Evolutionary conservation across 2,329 filamentous ascomycete species (phyloP), one percentile per base, ranked within the genome.

Genomic region (Chrysoporthe puriensis): DNA sequence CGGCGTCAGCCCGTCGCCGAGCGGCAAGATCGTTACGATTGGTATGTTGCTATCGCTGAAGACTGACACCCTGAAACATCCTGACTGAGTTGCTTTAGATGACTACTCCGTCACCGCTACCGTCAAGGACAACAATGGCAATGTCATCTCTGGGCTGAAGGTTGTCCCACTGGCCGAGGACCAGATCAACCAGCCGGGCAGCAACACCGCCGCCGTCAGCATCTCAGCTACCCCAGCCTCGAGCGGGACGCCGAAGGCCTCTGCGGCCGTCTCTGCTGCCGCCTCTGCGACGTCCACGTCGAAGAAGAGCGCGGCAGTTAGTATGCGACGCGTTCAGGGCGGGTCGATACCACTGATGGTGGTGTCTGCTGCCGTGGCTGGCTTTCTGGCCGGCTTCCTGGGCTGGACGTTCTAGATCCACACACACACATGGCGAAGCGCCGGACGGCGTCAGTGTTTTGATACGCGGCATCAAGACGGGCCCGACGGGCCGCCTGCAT

Each of bases 1-100:
- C 61, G 94, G 95, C 70, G 86, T 97, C 69, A 81, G 79, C 61
- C 86, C 86, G 71, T 86, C 88, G 66, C 88, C 89, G 50, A 79
- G 77, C 16, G 91, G 90, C 73, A 87, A 90, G 79, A 79, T 97
- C 64, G 85, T 91, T 36, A 73, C 80, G 2, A 85, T 93, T 62
- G 83, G 79, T 21, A 65, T 21, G 66, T 58, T 6, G 32, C 8
- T 26, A 5, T 13, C 18, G 8, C 13, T 18, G 0, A 21, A 54
- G 26, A 16, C 14, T 11, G 11, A 2, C 6, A 50, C 3, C 1
- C 16, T 14, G 9, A 54, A 7, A 8, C 9, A 36, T 14, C 26
- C 58, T 66, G 21, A 66, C 18, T 26, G 32, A 36, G 46, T n/a
- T 26, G 1, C 52, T n/a, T 11, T 42, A 68, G 66, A 44, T 43